These are phyloP conservation scores for Mortierella sp. DNA, from an alignment of 371 early-diverging fungal genomes.

Conservation along the genomic window DNA sequence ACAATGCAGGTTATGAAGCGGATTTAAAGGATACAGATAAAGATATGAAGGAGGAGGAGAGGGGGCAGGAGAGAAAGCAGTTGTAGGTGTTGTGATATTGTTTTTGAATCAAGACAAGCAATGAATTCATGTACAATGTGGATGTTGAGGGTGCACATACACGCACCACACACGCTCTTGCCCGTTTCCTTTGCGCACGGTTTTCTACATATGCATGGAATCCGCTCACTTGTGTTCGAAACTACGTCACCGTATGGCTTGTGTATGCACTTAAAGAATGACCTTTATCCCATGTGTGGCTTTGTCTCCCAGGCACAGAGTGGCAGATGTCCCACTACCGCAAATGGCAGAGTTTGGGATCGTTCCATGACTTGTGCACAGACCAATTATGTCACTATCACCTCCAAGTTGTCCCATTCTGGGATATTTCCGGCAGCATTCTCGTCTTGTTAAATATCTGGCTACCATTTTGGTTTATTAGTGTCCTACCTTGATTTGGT, in stretches of 20 bases:
- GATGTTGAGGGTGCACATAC: slow-evolving; percentile 8
- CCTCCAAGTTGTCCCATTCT: not conserved
- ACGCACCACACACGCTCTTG: slow-evolving; percentile 1
- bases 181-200: not conserved
- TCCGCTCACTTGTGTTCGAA: no score
- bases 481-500: no score
- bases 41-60: not conserved
- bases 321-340: no score
- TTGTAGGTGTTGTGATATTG: not conserved
- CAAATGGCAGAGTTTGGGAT: no score
- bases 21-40: not conserved
- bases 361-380: no score
- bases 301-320: no score
- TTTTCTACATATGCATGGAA: not conserved
- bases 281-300: no score
- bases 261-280: no score
- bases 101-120: not conserved
- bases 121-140: not conserved
- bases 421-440: slow-evolving; percentile 4
- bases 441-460: not conserved
- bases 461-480: no score
- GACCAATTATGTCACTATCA: slow-evolving; percentile 14
- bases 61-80: not conserved
- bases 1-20: not conserved
- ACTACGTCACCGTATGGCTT: no score